phyloP scores from a whole-genome alignment of 805 yeast species.

The Ogataea polymorpha region DNA sequence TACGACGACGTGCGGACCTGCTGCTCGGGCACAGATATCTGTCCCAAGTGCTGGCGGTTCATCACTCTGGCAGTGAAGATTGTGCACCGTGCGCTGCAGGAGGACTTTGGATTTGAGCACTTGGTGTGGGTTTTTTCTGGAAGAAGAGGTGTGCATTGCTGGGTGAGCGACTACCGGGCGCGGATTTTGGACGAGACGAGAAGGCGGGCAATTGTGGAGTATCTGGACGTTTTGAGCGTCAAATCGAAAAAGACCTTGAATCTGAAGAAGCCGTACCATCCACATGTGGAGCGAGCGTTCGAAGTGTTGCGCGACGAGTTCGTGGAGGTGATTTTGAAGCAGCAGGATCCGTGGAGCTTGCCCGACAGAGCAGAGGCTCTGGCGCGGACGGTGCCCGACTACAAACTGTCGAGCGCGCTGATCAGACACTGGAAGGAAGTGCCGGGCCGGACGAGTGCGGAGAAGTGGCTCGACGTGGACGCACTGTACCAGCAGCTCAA shows the following conservation, averaged over 20 bases:
- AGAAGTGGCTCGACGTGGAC: slow-evolving; percentile 81
- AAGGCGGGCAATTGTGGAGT: slow-evolving; percentile 78
- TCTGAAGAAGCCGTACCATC: slow-evolving; percentile 81
- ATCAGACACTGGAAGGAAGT: slow-evolving; percentile 55
- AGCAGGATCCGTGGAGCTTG: slow-evolving; percentile 84
- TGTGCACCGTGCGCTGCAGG: slow-evolving; percentile 65
- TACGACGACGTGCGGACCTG: slow-evolving; percentile 93
- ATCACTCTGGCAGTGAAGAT: slow-evolving; percentile 80
- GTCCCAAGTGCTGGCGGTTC: slow-evolving; percentile 90
- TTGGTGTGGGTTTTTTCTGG: slow-evolving; percentile 96
- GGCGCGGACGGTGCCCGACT: slow-evolving; percentile 61
- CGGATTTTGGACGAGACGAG: slow-evolving; percentile 66
- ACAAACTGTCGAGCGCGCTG: slow-evolving; percentile 49
- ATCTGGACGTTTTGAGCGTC: slow-evolving; percentile 66
- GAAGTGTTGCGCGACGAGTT: slow-evolving; percentile 64
- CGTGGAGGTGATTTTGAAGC: slow-evolving; percentile 60
- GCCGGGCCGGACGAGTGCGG: slow-evolving; percentile 49
- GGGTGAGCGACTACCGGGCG: slow-evolving; percentile 90
- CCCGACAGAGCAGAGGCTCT: slow-evolving; percentile 54
- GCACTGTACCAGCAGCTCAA: slow-evolving; percentile 40
- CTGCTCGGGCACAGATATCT: slow-evolving; percentile 80
- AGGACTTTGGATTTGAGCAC: slow-evolving; percentile 87
- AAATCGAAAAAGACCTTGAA: slow-evolving; percentile 49
- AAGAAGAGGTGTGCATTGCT: slow-evolving; percentile 98
- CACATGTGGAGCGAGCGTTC: slow-evolving; percentile 75